Percentiles rank a stretch among this genome's conserved stretches.
phyloP scores from a whole-genome alignment of 345 rosid genomes.

The Syzygium jambos region DNA sequence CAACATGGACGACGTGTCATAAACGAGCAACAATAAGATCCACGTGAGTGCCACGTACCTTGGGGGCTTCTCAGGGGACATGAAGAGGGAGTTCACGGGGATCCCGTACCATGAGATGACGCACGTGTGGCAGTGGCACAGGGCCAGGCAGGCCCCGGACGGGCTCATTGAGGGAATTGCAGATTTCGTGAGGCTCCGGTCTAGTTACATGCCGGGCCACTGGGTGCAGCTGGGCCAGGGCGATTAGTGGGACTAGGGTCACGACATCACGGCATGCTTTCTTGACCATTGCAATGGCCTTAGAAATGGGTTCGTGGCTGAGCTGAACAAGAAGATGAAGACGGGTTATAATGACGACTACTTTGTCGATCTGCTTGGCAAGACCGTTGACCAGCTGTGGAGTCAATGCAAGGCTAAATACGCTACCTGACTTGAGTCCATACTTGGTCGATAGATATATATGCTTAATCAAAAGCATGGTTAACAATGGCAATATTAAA shows the following conservation, averaged over 20 bases:
- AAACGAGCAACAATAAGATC: slow-evolving; percentile 15
- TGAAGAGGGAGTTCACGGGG: slow-evolving; percentile 40
- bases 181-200: slow-evolving; percentile 58
- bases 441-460: neutral
- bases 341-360: too few relatives aligned
- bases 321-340: too few relatives aligned
- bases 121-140: slow-evolving; percentile 67
- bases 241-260: slow-evolving; percentile 60
- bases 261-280: slow-evolving; percentile 22
- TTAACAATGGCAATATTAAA: neutral
- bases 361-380: too few relatives aligned
- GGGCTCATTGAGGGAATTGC: slow-evolving; percentile 63
- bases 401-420: slow-evolving; percentile 59
- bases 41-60: slow-evolving; percentile 24
- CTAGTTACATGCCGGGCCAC: slow-evolving; percentile 37
- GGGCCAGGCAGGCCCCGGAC: slow-evolving; percentile 33
- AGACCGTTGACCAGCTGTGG: slow-evolving; percentile 55
- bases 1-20: slow-evolving; percentile 13
- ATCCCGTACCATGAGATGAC: slow-evolving; percentile 62
- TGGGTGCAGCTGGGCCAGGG: slow-evolving; percentile 63
- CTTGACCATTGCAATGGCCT: too few relatives aligned
- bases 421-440: neutral
- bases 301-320: too few relatives aligned
- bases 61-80: slow-evolving; percentile 24
- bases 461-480: neutral